Base-by-base conservation (phyloP, 2,329 filamentous ascomycete species). In the Cadophora sp. region DNA sequence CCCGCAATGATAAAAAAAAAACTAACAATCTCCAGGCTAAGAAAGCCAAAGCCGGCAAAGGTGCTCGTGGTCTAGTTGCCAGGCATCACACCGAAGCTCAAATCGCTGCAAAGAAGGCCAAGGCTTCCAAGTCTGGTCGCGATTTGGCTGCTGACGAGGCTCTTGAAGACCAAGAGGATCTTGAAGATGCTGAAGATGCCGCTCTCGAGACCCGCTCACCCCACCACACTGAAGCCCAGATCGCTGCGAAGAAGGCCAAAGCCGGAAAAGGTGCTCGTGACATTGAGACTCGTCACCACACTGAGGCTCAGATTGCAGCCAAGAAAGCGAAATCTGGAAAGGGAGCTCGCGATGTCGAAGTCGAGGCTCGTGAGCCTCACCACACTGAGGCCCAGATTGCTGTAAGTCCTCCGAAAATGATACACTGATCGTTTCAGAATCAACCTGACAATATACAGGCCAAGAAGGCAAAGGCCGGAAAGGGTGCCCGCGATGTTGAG, bases 211-310 rank as follows among this genome's bases (percentile, higher is more conserved):
- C 63, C 1, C 51, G 68, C 1, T 66, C 69, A 8, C 50, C 68
- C 1, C 70, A 73, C 16, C 69, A 74, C 24, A 75, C 71, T 16
- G 71, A 68, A n/a, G 65, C 62, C 8, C 71, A 75, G 16, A 74
- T 73, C 5, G 71, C 72, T 0, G 66, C 20, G n/a, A 56, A 30
- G n/a, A 48, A 48, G n/a, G 53, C 53, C 8, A 56, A 56, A 20
- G 30, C 18, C 24, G 59, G 16, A 22, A 66, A 64, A 41, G 41
- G 36, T 45, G 58, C 22, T n/a, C 48, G 58, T 30, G 66, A 65
- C 48, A 51, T 66, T 43, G 66, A 70, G 55, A 64, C 65, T 39
- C 59, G 68, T 59, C 70, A 72, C 20, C 70, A 72, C 51, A 71
- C 68, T 27, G 67, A 68, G 22, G 64, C 67, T n/a, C 70, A 71